Evolutionary conservation across 106 monocot genomes (phyloP).

Genomic region (Posidonia australis): DNA sequence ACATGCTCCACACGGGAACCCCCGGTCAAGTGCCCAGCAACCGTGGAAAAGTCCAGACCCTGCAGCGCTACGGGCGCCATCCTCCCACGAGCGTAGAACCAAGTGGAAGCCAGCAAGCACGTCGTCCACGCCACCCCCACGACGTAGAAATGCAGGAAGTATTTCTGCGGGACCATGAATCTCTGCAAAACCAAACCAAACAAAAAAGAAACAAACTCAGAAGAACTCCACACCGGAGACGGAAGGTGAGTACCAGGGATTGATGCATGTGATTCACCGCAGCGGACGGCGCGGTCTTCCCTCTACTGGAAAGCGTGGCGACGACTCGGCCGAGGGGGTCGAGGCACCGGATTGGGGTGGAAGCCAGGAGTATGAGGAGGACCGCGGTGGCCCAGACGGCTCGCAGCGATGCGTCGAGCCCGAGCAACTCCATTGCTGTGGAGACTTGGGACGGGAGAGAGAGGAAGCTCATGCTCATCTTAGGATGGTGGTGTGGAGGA

Average conservation of each 20-base stretch:
- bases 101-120: slow-evolving; percentile 7
- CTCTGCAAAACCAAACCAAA: slow-evolving; percentile 8
- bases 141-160: slow-evolving; percentile 21
- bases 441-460: background rate
- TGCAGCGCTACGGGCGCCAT: background rate
- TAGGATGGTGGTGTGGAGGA: too few species aligned
- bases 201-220: background rate
- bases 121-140: slow-evolving; percentile 17
- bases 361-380: slow-evolving; percentile 11
- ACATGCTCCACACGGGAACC: slow-evolving; percentile 12
- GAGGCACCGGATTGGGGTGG: slow-evolving; percentile 4
- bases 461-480: background rate
- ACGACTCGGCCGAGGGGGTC: background rate
- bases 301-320: background rate
- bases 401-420: background rate
- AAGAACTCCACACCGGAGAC: background rate
- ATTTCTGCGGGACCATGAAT: slow-evolving; percentile 19
- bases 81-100: slow-evolving; percentile 8
- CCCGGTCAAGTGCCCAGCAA: slow-evolving; percentile 2
- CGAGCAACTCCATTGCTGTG: background rate
- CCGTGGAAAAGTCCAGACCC: slow-evolving; percentile 1
- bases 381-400: slow-evolving; percentile 4
- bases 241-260: background rate
- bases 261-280: background rate
- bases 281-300: slow-evolving; percentile 11